Evolutionary conservation across 1,139 yeast genomes (phyloP).

Genomic region (Blastobotrys malaysiensis): DNA sequence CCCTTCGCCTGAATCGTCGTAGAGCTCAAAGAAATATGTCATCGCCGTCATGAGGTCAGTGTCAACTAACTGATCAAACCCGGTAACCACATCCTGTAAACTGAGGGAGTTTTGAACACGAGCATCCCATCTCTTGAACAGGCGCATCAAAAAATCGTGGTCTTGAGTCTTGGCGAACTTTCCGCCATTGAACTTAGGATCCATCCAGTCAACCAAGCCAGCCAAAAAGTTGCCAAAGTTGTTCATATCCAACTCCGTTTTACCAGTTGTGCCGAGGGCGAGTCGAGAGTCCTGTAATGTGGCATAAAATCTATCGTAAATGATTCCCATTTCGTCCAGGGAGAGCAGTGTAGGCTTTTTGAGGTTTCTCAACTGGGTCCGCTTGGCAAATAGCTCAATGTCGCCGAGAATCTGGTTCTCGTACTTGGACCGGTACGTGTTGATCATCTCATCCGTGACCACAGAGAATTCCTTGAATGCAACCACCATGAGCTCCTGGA

Average conservation of each 20-base stretch:
- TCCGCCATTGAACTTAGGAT: slow-evolving; percentile 27
- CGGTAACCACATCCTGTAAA: slow-evolving; percentile 63
- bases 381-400: slow-evolving; percentile 82
- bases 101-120: slow-evolving; percentile 52
- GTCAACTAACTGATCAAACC: slow-evolving; percentile 64
- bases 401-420: slow-evolving; percentile 77
- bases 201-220: slow-evolving; percentile 74
- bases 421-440: slow-evolving; percentile 62
- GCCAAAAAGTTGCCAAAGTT: slow-evolving; percentile 70
- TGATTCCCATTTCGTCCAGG: slow-evolving; percentile 54
- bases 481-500: slow-evolving; percentile 84
- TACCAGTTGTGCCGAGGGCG: slow-evolving; percentile 44
- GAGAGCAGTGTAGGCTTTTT: slow-evolving; percentile 64
- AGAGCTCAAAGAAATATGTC: slow-evolving; percentile 72
- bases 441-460: slow-evolving; percentile 69
- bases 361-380: slow-evolving; percentile 82
- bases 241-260: slow-evolving; percentile 61
- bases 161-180: slow-evolving; percentile 15
- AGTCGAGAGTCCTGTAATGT: slow-evolving; percentile 69
- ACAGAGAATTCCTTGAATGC: slow-evolving; percentile 88
- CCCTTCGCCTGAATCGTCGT: slow-evolving; percentile 58
- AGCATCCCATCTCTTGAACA: slow-evolving; percentile 69
- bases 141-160: slow-evolving; percentile 52
- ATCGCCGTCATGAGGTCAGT: slow-evolving; percentile 74
- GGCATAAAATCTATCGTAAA: slow-evolving; percentile 81